Percentiles rank a stretch among this genome's conserved stretches.
Conservation (phyloP, 371 early-diverging fungal species). For the Mucor saturninus region DNA sequence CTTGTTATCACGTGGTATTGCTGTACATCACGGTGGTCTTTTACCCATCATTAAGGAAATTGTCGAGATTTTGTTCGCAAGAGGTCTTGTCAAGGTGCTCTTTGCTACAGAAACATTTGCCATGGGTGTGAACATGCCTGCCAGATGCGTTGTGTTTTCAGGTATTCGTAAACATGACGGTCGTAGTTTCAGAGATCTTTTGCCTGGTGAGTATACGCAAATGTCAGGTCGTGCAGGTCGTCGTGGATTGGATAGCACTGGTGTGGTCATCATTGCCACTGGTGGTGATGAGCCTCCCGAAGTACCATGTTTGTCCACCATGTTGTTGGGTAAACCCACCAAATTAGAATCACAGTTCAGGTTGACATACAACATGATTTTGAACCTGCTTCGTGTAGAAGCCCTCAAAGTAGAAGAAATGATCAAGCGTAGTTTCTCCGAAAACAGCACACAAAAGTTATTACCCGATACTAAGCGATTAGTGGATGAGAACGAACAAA, state of each 20-base stretch:
- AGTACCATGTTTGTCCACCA: conserved; percentile 64
- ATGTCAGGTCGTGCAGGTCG: conserved; percentile 99
- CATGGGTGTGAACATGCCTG: conserved; percentile 99
- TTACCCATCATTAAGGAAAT: conserved; percentile 99
- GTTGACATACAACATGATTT: conserved; percentile 98
- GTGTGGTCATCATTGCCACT: conserved; percentile 91
- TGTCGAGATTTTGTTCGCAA: conserved; percentile 96
- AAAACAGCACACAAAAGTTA: conserved; percentile 80
- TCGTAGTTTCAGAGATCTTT: conserved; percentile 78
- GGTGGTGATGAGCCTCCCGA: conserved; percentile 73
- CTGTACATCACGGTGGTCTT: conserved; percentile 97
- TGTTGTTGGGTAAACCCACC: conserved; percentile 90
- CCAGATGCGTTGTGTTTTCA: conserved; percentile 94
- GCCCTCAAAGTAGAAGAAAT: conserved; percentile 98
- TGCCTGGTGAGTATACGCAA: conserved; percentile 98
- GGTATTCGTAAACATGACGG: conserved; percentile 95
- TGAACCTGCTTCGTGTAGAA: conserved; percentile 97
- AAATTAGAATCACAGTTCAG: conserved; percentile 97
- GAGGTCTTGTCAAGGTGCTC: conserved; percentile 88
- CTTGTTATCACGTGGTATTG: conserved; percentile 91
- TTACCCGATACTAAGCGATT: conserved; percentile 76
- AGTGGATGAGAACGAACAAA: conserved; percentile 64
- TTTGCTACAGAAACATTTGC: conserved; percentile 63
- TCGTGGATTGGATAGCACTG: conserved; percentile 95
- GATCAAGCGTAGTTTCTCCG: conserved; percentile 98